Evolutionary conservation across 345 rosid genomes (phyloP).

Genomic region (Camelina hispida): DNA sequence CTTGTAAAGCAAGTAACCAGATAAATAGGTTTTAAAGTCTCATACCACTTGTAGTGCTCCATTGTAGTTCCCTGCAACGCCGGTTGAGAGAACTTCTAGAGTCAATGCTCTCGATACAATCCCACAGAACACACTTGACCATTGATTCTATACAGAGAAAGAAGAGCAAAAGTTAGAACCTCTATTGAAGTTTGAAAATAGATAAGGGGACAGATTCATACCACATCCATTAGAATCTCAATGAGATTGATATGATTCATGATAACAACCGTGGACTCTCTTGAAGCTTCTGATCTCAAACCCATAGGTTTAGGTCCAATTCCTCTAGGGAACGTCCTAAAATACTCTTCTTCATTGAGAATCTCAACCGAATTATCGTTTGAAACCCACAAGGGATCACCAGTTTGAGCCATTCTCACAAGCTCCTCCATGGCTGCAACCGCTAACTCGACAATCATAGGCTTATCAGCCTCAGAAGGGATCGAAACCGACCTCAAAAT

Average conservation of each 20-base stretch:
- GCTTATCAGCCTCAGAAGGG: constrained; percentile 87
- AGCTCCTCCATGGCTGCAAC: constrained; percentile 99
- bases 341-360: constrained; percentile 80
- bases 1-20: constrained; percentile 37
- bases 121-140: constrained; percentile 85
- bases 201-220: constrained; percentile 27
- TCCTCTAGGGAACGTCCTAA: constrained; percentile 80
- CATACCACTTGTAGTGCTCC: constrained; percentile 98
- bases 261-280: constrained; percentile 80
- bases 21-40: background rate
- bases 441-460: constrained; percentile 84
- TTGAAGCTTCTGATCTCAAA: constrained; percentile 80
- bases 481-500: constrained; percentile 60
- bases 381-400: constrained; percentile 78
- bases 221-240: constrained; percentile 98
- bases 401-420: constrained; percentile 76
- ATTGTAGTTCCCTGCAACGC: constrained; percentile 96
- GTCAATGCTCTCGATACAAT: constrained; percentile 94
- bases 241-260: constrained; percentile 85
- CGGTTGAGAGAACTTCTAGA: constrained; percentile 88
- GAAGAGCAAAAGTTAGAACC: background rate
- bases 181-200: background rate
- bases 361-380: constrained; percentile 53
- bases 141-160: constrained; percentile 62
- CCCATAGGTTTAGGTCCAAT: constrained; percentile 82